Percentiles rank a stretch among this genome's conserved stretches.
Conservation (phyloP, 768 basidiomycete genomes). For the Jaapia argillacea region DNA sequence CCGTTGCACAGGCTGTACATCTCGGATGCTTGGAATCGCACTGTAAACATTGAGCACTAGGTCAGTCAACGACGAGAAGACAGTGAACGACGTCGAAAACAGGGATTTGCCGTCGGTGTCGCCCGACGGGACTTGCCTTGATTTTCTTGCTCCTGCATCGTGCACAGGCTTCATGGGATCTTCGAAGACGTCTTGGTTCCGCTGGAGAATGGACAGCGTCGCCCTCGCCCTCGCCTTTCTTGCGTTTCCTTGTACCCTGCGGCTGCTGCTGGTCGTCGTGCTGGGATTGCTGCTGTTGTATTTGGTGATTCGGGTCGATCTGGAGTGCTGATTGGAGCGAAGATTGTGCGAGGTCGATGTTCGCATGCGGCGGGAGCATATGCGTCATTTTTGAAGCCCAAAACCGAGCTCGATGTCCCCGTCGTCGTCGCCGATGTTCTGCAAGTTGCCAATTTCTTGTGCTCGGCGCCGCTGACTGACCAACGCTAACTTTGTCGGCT, state of each 20-base stretch:
- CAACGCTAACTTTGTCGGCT: too few species aligned
- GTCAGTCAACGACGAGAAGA: constrained; percentile 13
- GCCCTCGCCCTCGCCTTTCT: constrained; percentile 43
- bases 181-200: constrained; percentile 72
- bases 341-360: constrained; percentile 32
- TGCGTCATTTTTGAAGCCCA: constrained; percentile 29
- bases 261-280: constrained; percentile 22
- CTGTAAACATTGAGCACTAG: constrained; percentile 37
- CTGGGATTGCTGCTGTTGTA: constrained; percentile 34
- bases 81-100: not conserved
- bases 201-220: constrained; percentile 44
- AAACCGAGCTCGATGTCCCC: not conserved
- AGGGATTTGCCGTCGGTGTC: constrained; percentile 23
- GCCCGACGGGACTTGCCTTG: constrained; percentile 64
- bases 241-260: constrained; percentile 34
- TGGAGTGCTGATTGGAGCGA: constrained; percentile 53
- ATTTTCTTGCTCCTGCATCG: constrained; percentile 95
- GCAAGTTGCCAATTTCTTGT: not conserved
- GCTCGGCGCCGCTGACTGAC: not conserved
- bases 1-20: constrained; percentile 78
- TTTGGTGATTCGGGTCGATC: constrained; percentile 56
- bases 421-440: not conserved
- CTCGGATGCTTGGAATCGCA: constrained; percentile 87
- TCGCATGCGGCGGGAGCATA: constrained; percentile 35
- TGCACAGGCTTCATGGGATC: constrained; percentile 88